Conservation (phyloP, 1,284 basidiomycete genomes). For the Ustilago crameri region DNA sequence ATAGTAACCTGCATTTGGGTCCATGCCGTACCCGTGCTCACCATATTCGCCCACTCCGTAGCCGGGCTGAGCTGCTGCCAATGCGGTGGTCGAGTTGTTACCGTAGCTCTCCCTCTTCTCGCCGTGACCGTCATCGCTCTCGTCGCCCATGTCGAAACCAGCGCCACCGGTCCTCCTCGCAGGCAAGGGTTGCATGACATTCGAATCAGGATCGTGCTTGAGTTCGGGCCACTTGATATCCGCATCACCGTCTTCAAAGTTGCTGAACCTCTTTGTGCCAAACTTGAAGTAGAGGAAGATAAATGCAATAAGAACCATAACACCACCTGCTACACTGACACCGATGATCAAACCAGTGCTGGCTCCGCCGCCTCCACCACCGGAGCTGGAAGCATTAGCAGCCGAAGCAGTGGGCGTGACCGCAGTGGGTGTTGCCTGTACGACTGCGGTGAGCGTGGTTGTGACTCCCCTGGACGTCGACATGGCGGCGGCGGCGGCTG, state of each 20-base stretch:
- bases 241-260: constrained; percentile 55
- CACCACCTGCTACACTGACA: constrained; percentile 61
- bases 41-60: constrained; percentile 30
- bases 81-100: constrained; percentile 40
- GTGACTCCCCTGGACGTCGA: constrained; percentile 32
- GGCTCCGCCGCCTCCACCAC: constrained; percentile 17
- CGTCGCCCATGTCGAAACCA: constrained; percentile 67
- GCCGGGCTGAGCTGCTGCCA: constrained; percentile 27
- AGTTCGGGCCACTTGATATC: constrained; percentile 68
- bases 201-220: constrained; percentile 56
- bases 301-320: constrained; percentile 52
- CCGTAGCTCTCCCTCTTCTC: constrained; percentile 50
- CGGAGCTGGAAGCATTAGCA: constrained; percentile 4
- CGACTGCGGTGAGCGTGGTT: constrained; percentile 28
- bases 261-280: constrained; percentile 48
- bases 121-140: constrained; percentile 42
- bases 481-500: constrained; percentile 6
- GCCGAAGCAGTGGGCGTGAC: constrained; percentile 11
- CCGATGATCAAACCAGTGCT: constrained; percentile 63
- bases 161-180: constrained; percentile 64
- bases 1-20: constrained; percentile 25
- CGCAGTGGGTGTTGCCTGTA: constrained; percentile 10
- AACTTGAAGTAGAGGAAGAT: constrained; percentile 64
- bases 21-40: constrained; percentile 28
- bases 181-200: constrained; percentile 62